These are phyloP conservation scores for Rhodotorula sp. DNA, from an alignment of 1,284 basidiomycete genomes.

Conservation along the genomic window DNA sequence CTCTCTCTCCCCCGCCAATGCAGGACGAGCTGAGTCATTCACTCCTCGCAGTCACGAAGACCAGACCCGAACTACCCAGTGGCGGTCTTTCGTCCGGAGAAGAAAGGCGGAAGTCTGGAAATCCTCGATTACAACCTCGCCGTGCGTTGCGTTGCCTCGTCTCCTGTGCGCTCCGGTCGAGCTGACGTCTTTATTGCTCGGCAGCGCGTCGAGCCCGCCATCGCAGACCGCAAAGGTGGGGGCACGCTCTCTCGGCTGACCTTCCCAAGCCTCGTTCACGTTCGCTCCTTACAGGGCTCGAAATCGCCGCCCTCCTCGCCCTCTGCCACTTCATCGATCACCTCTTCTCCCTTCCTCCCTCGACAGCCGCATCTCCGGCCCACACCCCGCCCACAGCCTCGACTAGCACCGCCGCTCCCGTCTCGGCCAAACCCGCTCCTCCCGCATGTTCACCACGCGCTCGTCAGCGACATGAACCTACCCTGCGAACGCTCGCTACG, in stretches of 20 bases:
- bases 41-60: conserved; percentile 9
- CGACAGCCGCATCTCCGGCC: background rate
- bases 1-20: no score
- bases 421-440: background rate
- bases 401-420: background rate
- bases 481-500: background rate
- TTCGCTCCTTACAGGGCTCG: conserved; percentile 14
- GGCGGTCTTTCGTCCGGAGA: conserved; percentile 7
- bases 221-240: conserved; percentile 27
- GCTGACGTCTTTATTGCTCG: background rate
- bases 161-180: no score
- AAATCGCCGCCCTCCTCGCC: conserved; percentile 21
- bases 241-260: background rate
- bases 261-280: background rate
- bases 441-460: no score
- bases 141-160: conserved; percentile 2
- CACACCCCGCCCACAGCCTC: background rate
- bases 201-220: conserved; percentile 31
- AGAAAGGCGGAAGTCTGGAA: conserved; percentile 23
- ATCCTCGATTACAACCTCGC: conserved; percentile 33
- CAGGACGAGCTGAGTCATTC: no score
- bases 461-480: background rate
- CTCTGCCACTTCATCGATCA: conserved; percentile 24
- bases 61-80: conserved; percentile 34
- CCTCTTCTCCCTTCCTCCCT: conserved; percentile 1